These are phyloP conservation scores for Raddia distichophylla DNA, from an alignment of 176 grass and related monocot species.

Conservation along the genomic window DNA sequence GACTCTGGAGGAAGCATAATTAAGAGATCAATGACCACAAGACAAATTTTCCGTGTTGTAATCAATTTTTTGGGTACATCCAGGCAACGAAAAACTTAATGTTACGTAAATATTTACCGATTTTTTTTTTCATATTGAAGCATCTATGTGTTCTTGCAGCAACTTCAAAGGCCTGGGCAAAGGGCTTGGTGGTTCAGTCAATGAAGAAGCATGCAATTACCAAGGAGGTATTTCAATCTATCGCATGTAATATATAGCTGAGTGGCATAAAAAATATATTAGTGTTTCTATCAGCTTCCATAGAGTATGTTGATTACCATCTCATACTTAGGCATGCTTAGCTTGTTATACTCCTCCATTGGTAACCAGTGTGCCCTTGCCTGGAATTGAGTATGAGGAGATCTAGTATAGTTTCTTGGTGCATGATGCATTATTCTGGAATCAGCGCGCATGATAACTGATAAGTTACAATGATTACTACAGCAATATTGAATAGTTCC, in stretches of 20 bases:
- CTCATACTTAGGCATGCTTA: conserved; percentile 23
- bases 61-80: conserved; percentile 82
- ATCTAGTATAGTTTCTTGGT: conserved; percentile 16
- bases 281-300: neutral
- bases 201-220: conserved; percentile 50
- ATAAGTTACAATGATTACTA: neutral
- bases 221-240: conserved; percentile 69
- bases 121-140: conserved; percentile 28
- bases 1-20: conserved; percentile 66
- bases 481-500: neutral
- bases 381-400: neutral
- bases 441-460: neutral
- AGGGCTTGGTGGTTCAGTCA: conserved; percentile 74
- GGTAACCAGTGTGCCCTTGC: neutral
- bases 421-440: neutral
- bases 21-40: conserved; percentile 68
- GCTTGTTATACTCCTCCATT: conserved; percentile 26
- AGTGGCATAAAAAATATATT: conserved; percentile 4
- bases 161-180: conserved; percentile 69
- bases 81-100: conserved; percentile 33
- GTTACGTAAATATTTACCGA: neutral
- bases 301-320: neutral
- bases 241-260: conserved; percentile 17
- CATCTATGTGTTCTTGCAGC: conserved; percentile 57
- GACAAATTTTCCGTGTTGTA: conserved; percentile 69